Evolutionary conservation across 2,329 filamentous ascomycete genomes (phyloP).

Genomic region (Helminthosporium solani): DNA sequence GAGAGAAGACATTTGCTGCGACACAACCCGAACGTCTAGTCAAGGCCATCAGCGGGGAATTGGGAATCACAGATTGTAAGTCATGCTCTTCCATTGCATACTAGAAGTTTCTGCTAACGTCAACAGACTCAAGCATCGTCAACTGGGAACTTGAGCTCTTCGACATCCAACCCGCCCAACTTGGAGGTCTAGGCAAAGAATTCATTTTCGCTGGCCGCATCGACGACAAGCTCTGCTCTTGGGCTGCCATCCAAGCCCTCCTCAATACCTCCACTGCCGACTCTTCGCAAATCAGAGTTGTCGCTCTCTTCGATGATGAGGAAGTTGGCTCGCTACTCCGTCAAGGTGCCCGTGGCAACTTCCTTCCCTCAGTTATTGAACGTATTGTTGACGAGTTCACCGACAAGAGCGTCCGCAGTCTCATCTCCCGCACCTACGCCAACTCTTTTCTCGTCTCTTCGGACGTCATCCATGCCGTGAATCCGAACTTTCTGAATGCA

Average conservation of each 20-base stretch:
- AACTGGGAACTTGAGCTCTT: slow-evolving; percentile 98
- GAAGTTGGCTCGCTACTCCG: slow-evolving; percentile 90
- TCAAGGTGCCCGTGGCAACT: slow-evolving; percentile 87
- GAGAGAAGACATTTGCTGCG: slow-evolving; percentile 69
- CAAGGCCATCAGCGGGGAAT: slow-evolving; percentile 73
- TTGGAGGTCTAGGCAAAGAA: slow-evolving; percentile 84
- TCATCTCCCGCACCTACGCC: slow-evolving; percentile 81
- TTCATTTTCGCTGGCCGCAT: slow-evolving; percentile 95
- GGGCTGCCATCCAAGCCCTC: slow-evolving; percentile 82
- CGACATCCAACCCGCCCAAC: slow-evolving; percentile 80
- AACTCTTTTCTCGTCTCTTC: slow-evolving; percentile 90
- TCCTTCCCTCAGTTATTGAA: slow-evolving; percentile 78
- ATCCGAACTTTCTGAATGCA: slow-evolving; percentile 84
- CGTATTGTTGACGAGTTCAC: slow-evolving; percentile 73
- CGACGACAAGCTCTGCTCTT: slow-evolving; percentile 97
- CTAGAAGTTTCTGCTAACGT: slow-evolving; percentile 8
- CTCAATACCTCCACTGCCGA: slow-evolving; percentile 60
- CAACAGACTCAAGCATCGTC: slow-evolving; percentile 66
- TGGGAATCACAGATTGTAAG: slow-evolving; percentile 67
- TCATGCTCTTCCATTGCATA: neutral
- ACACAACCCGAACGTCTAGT: slow-evolving; percentile 86
- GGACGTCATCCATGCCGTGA: slow-evolving; percentile 90
- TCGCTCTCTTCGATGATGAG: slow-evolving; percentile 95
- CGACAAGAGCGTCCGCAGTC: slow-evolving; percentile 46
- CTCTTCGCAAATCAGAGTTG: slow-evolving; percentile 77